Base-by-base conservation (phyloP, 2,329 filamentous ascomycete genomes). In the Microsporum ferrugineum region DNA sequence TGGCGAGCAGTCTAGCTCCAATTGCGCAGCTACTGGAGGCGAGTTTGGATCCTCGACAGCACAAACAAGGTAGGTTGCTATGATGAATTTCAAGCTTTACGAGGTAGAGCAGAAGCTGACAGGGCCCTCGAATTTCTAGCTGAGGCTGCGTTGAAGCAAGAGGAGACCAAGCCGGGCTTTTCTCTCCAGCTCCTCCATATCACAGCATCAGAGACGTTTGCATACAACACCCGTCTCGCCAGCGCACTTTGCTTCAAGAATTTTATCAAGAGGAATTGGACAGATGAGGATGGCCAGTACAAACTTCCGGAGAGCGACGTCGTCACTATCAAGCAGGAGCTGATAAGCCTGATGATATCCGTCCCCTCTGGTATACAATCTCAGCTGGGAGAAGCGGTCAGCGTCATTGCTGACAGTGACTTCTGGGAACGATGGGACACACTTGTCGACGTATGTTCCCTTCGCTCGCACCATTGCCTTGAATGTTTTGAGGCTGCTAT, bases 201-300 rank as follows among this genome's bases (percentile, higher is more conserved):
- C 71, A 90, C 96, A 69, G 89, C 88, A 65, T 85, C 87, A 66
- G 83, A 86, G 61, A 78, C 82, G 47, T 83, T 88, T 65, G 86
- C 89, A 45, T 77, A 81, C 66, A 92, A 89, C 69, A 94, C 89
- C 63, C 86, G 94, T 64, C 85, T 99, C 47, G 85, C 92, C 5
- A 89, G 88, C 69, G 89, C 94, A 33, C 82, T 99, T 63, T 94
- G 89, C 78, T 99, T 99, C 83, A 99, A 99, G 78, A 99, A 99
- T 79, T 95, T 96, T 75, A 91, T 99, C 71, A 88, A 88, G 75
- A 85, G 88, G 71, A 94, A 91, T 79, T 99, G 95, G 84, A 89
- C 90, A 79, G 89, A 97, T 74, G 92, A 96, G 71, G 89, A 96
- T 76, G 91, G 94, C 71, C 87, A 88, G 74, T 94, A 99, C 80